phyloP scores from a whole-genome alignment of 768 basidiomycete species.

The Boletus reticuloceps region DNA sequence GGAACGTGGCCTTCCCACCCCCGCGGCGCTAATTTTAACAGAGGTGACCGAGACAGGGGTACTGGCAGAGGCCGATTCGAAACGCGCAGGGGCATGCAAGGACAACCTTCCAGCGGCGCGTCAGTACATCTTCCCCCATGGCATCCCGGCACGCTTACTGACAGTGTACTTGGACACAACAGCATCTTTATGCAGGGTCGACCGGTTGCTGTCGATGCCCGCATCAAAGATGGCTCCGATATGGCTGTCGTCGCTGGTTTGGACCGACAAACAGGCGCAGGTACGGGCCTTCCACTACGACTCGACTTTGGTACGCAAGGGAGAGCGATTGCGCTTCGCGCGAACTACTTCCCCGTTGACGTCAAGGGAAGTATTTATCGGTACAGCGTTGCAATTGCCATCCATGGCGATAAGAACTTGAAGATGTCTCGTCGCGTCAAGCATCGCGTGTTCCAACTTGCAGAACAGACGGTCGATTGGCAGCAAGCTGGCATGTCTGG shows the following conservation, averaged over 20 bases:
- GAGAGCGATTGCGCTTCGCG: constrained; percentile 38
- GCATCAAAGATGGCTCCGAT: constrained; percentile 42
- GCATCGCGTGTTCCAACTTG: constrained; percentile 43
- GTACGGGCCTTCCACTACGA: constrained; percentile 39
- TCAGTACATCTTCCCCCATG: constrained; percentile 7
- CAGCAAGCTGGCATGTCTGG: constrained; percentile 32
- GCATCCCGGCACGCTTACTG: neutral
- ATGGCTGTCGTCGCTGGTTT: constrained; percentile 35
- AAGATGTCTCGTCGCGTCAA: constrained; percentile 33
- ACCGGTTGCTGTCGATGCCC: constrained; percentile 51
- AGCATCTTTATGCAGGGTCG: constrained; percentile 33
- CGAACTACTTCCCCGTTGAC: constrained; percentile 48
- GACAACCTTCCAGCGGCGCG: constrained; percentile 16
- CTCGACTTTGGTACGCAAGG: constrained; percentile 46
- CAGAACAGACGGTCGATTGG: constrained; percentile 42
- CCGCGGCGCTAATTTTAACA: constrained; percentile 4
- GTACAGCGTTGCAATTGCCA: constrained; percentile 35
- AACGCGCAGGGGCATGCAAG: constrained; percentile 24
- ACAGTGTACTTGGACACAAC: neutral
- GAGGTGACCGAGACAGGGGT: too few relatives aligned
- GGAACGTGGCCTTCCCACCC: neutral
- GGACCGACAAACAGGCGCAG: constrained; percentile 2
- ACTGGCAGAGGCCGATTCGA: constrained; percentile 7
- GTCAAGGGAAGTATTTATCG: constrained; percentile 38
- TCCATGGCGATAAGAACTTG: constrained; percentile 19